These are phyloP conservation scores for Globisporangium mamillatum DNA, from an alignment of 352 stramenopile species.

Conservation along the genomic window DNA sequence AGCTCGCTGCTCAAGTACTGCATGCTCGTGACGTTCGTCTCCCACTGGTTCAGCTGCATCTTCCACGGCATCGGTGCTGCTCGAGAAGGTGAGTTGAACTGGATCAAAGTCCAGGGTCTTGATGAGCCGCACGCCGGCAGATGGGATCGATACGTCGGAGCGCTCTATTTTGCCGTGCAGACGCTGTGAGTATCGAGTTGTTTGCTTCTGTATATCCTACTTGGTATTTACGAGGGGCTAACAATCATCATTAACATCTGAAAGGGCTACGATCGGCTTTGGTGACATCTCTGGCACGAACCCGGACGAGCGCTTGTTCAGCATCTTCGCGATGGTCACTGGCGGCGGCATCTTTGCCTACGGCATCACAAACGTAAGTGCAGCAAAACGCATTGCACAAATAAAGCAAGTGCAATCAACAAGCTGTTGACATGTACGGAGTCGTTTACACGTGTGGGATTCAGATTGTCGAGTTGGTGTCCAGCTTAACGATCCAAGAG, in stretches of 20 bases:
- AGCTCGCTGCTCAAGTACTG: slow-evolving; percentile 81
- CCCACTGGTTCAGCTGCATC: slow-evolving; percentile 66
- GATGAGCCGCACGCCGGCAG: slow-evolving; percentile 7
- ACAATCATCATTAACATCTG: neutral
- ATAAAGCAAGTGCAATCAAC: no score
- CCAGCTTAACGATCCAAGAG: slow-evolving; percentile 48
- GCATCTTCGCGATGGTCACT: slow-evolving; percentile 70
- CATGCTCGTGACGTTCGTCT: slow-evolving; percentile 75
- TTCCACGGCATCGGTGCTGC: slow-evolving; percentile 18
- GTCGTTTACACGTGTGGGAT: neutral
- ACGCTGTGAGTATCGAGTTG: slow-evolving; percentile 19
- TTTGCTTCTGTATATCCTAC: neutral
- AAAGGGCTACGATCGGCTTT: slow-evolving; percentile 77
- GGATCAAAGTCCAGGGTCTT: neutral
- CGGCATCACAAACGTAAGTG: slow-evolving; percentile 72
- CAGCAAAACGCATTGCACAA: slow-evolving; percentile 7
- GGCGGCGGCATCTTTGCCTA: slow-evolving; percentile 83
- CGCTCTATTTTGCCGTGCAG: slow-evolving; percentile 33
- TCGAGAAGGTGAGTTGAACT: slow-evolving; percentile 21
- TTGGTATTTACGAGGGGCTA: neutral
- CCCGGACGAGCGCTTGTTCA: slow-evolving; percentile 62
- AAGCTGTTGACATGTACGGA: neutral
- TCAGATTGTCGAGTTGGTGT: slow-evolving; percentile 35
- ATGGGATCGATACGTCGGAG: slow-evolving; percentile 30
- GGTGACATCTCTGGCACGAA: slow-evolving; percentile 55